Evolutionary conservation across 2,329 filamentous ascomycete genomes (phyloP), one percentile per base, ranked within the genome.

Genomic region (Claviceps sp.): DNA sequence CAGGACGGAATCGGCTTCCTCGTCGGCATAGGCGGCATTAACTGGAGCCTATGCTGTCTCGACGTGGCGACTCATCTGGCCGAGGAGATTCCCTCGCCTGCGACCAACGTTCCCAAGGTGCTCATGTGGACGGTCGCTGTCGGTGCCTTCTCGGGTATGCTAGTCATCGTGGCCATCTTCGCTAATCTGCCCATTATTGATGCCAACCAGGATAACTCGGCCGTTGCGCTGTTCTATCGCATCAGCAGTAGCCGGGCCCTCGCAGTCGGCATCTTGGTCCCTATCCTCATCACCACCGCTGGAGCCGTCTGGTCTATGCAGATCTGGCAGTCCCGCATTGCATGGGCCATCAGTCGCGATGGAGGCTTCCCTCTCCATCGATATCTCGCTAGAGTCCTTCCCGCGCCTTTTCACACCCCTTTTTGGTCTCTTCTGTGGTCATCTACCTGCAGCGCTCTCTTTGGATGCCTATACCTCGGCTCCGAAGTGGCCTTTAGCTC

Each of bases 1-100:
- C 54, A 44, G 8, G 55, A 61, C 9, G 62, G 62, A 6, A 52
- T 63, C 34, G 61, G 61, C 2, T 63, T 63, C 49, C 58, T 63
- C 38, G 61, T 62, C 22, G 62, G 61, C 14, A 58, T 64, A 49
- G 61, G 59, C 34, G 61, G 61, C 0, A 57, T 59, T 44, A 63
- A 64, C 48, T 64, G 62, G 62, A 62, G 60, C 48, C 61, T 63
- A 20, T 63, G 59, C 1, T 63, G 61, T 43, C 58, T 64, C 18
- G 62, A 63, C 18, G 59, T 61, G 11, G 56, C 58, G 13, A 60
- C 60, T 1, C 61, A 63, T 30, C 47, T 63, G 22, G 60, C 61
- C 2, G 62, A 63, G 44, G 62, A 63, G 53, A 63, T 63, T n/a
- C 62, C 60, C 2, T 54, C 51, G 1, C 62, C 62, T 0, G 55